Evolutionary conservation across 202 grass and related monocot genomes (phyloP).

Genomic region (Miscanthus sacchariflorus): DNA sequence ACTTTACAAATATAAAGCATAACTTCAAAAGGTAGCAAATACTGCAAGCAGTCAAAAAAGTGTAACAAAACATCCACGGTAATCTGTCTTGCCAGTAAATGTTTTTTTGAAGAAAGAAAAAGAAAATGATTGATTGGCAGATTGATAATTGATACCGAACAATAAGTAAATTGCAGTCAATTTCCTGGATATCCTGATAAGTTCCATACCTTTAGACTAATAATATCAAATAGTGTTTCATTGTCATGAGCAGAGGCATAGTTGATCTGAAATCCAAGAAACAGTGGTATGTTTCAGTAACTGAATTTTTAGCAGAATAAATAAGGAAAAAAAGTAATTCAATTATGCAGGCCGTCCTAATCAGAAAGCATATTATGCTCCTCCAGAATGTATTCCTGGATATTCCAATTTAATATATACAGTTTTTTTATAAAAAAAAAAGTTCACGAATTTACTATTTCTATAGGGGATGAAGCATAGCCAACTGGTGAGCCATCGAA

Average conservation of each 20-base stretch:
- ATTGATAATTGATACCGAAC: slow-evolving; percentile 31
- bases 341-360: background rate
- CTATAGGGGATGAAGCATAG: slow-evolving; percentile 72
- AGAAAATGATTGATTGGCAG: slow-evolving; percentile 29
- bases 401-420: background rate
- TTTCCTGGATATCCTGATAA: background rate
- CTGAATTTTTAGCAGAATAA: background rate
- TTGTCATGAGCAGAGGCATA: slow-evolving; percentile 99
- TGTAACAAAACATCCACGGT: background rate
- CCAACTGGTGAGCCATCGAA: slow-evolving; percentile 79
- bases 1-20: too few relatives aligned
- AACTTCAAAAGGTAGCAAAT: background rate
- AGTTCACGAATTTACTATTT: slow-evolving; percentile 61
- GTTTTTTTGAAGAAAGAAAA: background rate
- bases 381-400: background rate
- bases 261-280: slow-evolving; percentile 74
- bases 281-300: slow-evolving; percentile 36
- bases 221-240: slow-evolving; percentile 92
- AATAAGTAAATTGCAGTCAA: background rate
- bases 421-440: background rate
- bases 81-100: background rate
- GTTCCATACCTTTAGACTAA: slow-evolving; percentile 84
- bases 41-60: background rate
- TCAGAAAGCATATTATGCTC: slow-evolving; percentile 36
- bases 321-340: slow-evolving; percentile 11